Percentiles rank a stretch among this genome's conserved stretches.
Conservation (phyloP, 1,284 basidiomycete genomes). For the Cystobasidiaceae sp. region DNA sequence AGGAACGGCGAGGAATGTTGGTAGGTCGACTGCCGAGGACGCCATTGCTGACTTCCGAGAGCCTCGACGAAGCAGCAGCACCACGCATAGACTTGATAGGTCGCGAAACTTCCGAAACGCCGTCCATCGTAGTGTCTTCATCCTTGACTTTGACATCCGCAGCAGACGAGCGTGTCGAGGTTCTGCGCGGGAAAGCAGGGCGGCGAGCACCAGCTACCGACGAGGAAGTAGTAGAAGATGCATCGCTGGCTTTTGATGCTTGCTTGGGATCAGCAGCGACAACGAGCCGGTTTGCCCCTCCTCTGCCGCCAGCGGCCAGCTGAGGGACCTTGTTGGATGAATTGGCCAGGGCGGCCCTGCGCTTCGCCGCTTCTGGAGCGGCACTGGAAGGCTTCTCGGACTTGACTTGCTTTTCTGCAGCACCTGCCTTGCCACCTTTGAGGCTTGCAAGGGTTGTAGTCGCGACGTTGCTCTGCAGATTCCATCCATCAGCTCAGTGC, state of each 20-base stretch:
- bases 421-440: conserved; percentile 7
- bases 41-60: not conserved
- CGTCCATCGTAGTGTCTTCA: conserved; percentile 23
- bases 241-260: no score
- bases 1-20: conserved; percentile 17
- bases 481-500: no score
- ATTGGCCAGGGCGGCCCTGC: conserved; percentile 29
- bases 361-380: not conserved
- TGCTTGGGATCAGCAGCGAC: not conserved
- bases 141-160: no score
- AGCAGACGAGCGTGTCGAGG: conserved; percentile 16
- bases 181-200: not conserved
- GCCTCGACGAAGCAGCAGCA: not conserved
- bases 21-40: conserved; percentile 5
- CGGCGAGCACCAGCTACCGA: not conserved
- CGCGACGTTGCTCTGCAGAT: no score
- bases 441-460: not conserved
- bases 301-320: conserved; percentile 4
- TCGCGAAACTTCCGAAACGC: not conserved
- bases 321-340: conserved; percentile 26
- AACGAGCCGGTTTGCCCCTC: not conserved
- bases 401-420: no score
- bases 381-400: not conserved
- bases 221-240: not conserved
- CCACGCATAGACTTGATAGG: conserved; percentile 25